Evolutionary conservation across 169 alveolate species (phyloP).

Genomic region (Babesia caballi): DNA sequence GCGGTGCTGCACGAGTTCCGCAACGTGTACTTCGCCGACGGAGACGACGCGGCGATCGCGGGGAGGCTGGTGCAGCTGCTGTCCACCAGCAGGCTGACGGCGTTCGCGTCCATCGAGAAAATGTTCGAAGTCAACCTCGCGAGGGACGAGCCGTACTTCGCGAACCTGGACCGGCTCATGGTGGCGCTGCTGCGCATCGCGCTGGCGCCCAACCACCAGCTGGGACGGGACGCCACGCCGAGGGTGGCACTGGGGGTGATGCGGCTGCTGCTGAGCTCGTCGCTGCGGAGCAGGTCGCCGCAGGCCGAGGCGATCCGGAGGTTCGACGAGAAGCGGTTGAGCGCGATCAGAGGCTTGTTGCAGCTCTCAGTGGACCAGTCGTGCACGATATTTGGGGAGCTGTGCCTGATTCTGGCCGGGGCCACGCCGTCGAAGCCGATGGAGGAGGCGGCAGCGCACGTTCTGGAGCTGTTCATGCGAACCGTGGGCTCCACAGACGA

Average conservation of each 20-base stretch:
- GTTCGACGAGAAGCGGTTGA: slow-evolving; percentile 31
- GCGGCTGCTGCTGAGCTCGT: slow-evolving; percentile 31
- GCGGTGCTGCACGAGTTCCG: slow-evolving; percentile 69
- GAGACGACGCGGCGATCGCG: slow-evolving; percentile 21
- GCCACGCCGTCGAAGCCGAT: background rate
- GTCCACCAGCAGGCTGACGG: slow-evolving; percentile 19
- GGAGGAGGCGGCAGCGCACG: slow-evolving; percentile 15
- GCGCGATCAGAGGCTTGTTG: slow-evolving; percentile 19
- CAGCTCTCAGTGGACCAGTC: slow-evolving; percentile 17
- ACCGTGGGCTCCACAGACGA: slow-evolving; percentile 44
- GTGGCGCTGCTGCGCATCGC: slow-evolving; percentile 45
- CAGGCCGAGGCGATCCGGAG: slow-evolving; percentile 2
- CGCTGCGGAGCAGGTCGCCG: slow-evolving; percentile 9
- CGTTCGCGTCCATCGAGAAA: slow-evolving; percentile 56
- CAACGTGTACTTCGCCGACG: slow-evolving; percentile 42
- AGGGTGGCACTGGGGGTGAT: slow-evolving; percentile 38
- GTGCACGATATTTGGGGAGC: slow-evolving; percentile 38
- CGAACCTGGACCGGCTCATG: slow-evolving; percentile 29
- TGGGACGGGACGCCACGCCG: slow-evolving; percentile 15
- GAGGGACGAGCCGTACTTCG: slow-evolving; percentile 18
- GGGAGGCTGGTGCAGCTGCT: slow-evolving; percentile 30
- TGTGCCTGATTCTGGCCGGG: slow-evolving; percentile 37
- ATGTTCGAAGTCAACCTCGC: slow-evolving; percentile 55
- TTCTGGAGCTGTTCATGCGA: slow-evolving; percentile 33
- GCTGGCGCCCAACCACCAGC: slow-evolving; percentile 30